Conservation (phyloP, 352 stramenopile species). For the Thalassiosira ordinaria region DNA sequence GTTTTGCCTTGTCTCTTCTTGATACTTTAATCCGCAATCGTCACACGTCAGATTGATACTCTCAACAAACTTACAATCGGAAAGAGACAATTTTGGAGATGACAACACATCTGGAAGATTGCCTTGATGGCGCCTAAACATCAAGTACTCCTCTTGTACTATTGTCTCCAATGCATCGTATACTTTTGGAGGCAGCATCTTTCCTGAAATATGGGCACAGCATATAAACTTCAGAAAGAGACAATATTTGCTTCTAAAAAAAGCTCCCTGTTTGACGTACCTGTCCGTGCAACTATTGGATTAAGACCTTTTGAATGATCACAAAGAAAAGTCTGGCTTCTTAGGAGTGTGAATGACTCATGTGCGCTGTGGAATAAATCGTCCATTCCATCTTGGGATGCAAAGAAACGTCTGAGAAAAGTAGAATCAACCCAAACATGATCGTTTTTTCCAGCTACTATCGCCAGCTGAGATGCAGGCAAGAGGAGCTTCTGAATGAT, state of each 20-base stretch:
- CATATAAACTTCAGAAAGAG: too few species aligned
- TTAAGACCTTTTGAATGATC: constrained; percentile 57
- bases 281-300: constrained; percentile 49
- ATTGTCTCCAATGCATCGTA: constrained; percentile 61
- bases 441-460: constrained; percentile 3
- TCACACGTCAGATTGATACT: constrained; percentile 56
- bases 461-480: constrained; percentile 7
- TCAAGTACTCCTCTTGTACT: constrained; percentile 43
- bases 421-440: constrained; percentile 65
- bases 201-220: constrained; percentile 38
- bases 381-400: constrained; percentile 57
- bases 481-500: constrained; percentile 34
- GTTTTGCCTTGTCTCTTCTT: constrained; percentile 38
- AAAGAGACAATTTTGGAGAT: constrained; percentile 14
- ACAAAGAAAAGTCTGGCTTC: constrained; percentile 60
- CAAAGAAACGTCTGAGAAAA: constrained; percentile 68
- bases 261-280: constrained; percentile 6
- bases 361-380: constrained; percentile 43
- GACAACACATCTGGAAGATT: background rate
- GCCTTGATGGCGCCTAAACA: constrained; percentile 29
- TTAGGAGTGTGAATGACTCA: constrained; percentile 35
- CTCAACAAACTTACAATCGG: constrained; percentile 45
- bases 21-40: constrained; percentile 59
- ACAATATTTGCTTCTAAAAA: background rate
- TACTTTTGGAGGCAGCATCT: constrained; percentile 60